Evolutionary conservation across 228 moss, liverwort and hornwort species (phyloP).

Genomic region (Sphagnum magellanicum): DNA sequence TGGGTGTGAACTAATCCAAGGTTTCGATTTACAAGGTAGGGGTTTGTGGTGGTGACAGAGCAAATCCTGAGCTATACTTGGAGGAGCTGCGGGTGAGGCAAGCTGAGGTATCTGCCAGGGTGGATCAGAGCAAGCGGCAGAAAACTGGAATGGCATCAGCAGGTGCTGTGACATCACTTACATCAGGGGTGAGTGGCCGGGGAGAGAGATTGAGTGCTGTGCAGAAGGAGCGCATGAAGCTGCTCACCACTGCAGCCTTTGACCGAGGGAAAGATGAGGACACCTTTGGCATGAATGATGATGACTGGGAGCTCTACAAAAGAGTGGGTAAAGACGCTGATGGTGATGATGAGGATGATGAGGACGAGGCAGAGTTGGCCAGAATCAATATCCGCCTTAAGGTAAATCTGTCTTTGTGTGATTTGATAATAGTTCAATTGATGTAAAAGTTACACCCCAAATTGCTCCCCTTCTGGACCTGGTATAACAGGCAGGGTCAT

Average conservation of each 20-base stretch:
- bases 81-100: slow-evolving; percentile 80
- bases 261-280: slow-evolving; percentile 98
- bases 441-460: background rate
- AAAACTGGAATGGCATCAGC: slow-evolving; percentile 71
- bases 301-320: slow-evolving; percentile 97
- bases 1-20: background rate
- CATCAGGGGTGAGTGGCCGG: slow-evolving; percentile 81
- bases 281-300: slow-evolving; percentile 91
- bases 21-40: background rate
- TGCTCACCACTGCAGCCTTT: slow-evolving; percentile 89
- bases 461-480: background rate
- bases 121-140: slow-evolving; percentile 81
- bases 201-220: slow-evolving; percentile 81
- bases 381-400: slow-evolving; percentile 73
- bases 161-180: slow-evolving; percentile 27
- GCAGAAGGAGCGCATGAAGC: slow-evolving; percentile 93
- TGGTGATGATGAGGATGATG: slow-evolving; percentile 86
- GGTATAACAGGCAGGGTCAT: no score
- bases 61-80: slow-evolving; percentile 90
- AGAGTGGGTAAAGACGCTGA: slow-evolving; percentile 95
- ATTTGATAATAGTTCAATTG: no score
- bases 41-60: slow-evolving; percentile 22
- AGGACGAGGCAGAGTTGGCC: slow-evolving; percentile 78
- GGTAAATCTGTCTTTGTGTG: slow-evolving; percentile 23
- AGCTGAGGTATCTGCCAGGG: slow-evolving; percentile 66